Percentiles rank a stretch among this genome's conserved stretches.
These are phyloP conservation scores for Lyophyllum semitale DNA, from an alignment of 768 basidiomycete genomes.

Conservation along the genomic window DNA sequence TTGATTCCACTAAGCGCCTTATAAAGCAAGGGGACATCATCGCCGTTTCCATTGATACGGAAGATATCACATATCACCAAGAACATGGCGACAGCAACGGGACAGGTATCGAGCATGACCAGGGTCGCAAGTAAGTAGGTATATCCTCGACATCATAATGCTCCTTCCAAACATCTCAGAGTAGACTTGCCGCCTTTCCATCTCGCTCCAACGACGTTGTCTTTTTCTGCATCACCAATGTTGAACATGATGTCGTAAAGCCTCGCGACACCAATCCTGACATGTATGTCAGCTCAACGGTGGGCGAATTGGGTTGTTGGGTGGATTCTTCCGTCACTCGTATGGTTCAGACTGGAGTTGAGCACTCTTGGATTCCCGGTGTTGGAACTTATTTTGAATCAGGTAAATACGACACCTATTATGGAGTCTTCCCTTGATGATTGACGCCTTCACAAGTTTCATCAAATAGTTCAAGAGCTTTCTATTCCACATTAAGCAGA, in stretches of 20 bases:
- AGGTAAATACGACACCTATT: constrained; percentile 33
- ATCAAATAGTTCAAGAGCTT: constrained; percentile 18
- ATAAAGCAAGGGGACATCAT: constrained; percentile 78
- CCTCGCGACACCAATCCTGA: constrained; percentile 34
- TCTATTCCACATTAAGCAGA: constrained; percentile 23
- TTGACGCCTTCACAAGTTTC: neutral
- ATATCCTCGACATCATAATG: neutral
- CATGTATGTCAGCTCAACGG: constrained; percentile 52
- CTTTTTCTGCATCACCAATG: constrained; percentile 77
- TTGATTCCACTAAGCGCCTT: constrained; percentile 53
- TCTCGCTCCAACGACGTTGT: constrained; percentile 49
- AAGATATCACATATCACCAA: constrained; percentile 29
- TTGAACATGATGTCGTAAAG: constrained; percentile 64
- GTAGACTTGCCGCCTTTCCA: constrained; percentile 12
- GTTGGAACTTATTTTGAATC: constrained; percentile 47
- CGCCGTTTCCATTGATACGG: constrained; percentile 61
- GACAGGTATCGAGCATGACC: constrained; percentile 18
- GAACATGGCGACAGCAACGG: constrained; percentile 23
- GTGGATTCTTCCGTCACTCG: constrained; percentile 74
- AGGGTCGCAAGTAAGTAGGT: constrained; percentile 22
- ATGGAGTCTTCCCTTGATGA: neutral
- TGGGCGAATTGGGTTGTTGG: constrained; percentile 83
- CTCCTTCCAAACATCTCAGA: neutral
- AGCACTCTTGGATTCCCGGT: constrained; percentile 63
- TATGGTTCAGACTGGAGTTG: constrained; percentile 78